A percentile compares a stretch with the other conserved stretches of the same genome.
Conservation (phyloP, 2,329 filamentous ascomycete genomes). For the Calonectria hongkongensis region DNA sequence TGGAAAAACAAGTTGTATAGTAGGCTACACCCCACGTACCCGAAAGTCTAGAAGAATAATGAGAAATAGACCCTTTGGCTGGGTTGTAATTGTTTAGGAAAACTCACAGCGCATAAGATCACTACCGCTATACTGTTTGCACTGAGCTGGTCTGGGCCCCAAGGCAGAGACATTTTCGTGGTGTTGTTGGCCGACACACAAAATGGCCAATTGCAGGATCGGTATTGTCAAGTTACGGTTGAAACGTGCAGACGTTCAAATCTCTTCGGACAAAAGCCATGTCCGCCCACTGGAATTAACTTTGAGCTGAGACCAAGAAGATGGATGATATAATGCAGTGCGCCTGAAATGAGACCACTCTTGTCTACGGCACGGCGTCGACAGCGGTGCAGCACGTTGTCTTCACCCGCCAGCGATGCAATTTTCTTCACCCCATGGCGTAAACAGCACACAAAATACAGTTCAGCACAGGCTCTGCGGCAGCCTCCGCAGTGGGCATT, state of each 20-base stretch:
- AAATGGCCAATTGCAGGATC: background rate
- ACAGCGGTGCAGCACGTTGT: background rate
- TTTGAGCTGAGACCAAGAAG: background rate
- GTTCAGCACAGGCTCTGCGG: background rate
- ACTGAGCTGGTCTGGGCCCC: background rate
- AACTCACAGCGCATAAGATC: background rate
- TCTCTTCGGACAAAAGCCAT: background rate
- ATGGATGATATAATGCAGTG: background rate
- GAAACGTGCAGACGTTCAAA: background rate
- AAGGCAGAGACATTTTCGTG: background rate
- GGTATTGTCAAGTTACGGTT: background rate
- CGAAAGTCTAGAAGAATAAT: background rate
- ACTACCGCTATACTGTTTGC: background rate
- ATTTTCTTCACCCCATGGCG: background rate
- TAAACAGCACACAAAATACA: background rate
- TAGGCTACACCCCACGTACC: background rate
- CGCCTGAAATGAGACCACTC: background rate
- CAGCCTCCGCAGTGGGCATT: background rate
- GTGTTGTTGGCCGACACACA: background rate
- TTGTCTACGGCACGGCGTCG: background rate
- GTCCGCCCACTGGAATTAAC: background rate
- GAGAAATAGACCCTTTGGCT: background rate
- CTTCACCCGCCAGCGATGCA: background rate
- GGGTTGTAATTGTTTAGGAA: too few relatives aligned
- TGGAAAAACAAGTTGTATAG: constrained; percentile 4